Conservation (phyloP, 192 early-diverging fungal species). For the Rhizophagus sp. region DNA sequence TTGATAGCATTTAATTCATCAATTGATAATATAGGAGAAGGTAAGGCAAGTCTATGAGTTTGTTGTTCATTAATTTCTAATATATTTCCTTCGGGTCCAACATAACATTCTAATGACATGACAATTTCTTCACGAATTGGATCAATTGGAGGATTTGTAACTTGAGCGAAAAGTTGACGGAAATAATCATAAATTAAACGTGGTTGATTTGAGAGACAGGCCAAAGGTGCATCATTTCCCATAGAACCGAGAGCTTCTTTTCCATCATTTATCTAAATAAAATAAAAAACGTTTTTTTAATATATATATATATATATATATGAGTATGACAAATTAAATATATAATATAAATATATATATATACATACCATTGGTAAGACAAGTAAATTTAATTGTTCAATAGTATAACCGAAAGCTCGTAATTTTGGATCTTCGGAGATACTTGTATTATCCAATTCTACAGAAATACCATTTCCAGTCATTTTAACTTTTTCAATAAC, state of each 20-base stretch:
- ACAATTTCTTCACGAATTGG: constrained; percentile 98
- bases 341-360: constrained; percentile 22
- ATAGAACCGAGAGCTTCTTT: constrained; percentile 98
- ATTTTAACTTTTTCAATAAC: constrained; percentile 47
- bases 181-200: constrained; percentile 97
- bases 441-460: constrained; percentile 58
- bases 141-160: constrained; percentile 98
- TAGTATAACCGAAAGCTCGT: constrained; percentile 85
- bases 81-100: constrained; percentile 94
- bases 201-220: constrained; percentile 86
- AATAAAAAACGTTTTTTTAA: neutral
- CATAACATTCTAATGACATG: constrained; percentile 94
- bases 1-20: constrained; percentile 82
- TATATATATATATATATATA: neutral
- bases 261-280: constrained; percentile 54
- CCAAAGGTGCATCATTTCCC: constrained; percentile 96
- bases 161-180: constrained; percentile 96
- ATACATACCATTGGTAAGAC: constrained; percentile 81
- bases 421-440: constrained; percentile 80
- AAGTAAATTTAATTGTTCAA: constrained; percentile 90
- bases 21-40: constrained; percentile 85
- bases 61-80: constrained; percentile 82
- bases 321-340: neutral
- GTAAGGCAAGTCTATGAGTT: constrained; percentile 75
- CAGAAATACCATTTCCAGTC: constrained; percentile 31